Evolutionary conservation across 768 basidiomycete genomes (phyloP), one percentile per base, ranked within the genome.

Genomic region (Thelephora ganbajun): DNA sequence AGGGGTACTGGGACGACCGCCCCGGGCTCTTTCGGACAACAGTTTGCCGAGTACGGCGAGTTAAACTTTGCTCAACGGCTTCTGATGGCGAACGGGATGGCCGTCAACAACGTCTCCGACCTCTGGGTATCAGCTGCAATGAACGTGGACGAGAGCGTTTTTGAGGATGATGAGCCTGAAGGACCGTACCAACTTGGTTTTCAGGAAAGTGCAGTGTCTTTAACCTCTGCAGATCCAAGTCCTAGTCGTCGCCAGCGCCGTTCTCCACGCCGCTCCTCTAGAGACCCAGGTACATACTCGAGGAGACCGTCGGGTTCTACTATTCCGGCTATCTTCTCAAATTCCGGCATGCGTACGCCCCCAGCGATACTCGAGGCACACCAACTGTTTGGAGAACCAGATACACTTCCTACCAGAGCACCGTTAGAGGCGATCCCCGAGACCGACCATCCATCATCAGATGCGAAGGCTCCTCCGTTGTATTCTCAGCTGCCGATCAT

Each of bases 61-160:
- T 71, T 90, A 45, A 90, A 87, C 56, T 90, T 97, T 54, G 83
- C 93, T 0, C 88, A 94, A 60, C 74, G 89, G 50, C 59, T 94
- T 19, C 66, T 94, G 39, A 79, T 93, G 69, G 94, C 94, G 16
- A 96, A 96, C 63, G 92, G 96, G 64, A 86, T 90, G 55, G 84
- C 89, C 11, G 91, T 92, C 4, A 93, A 89, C 48, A 90, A 83
- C 54, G 87, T 99, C 57, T 88, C 91, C 19, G 94, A 97, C 64
- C 69, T 99, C 18, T 99, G 96, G 96, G 89, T 98, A 45, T 90
- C 91, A 4, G 86, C 93, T 16, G 96, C 94, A 5, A 89, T 94
- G 67, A 96, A 94, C 50, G 89, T 83, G 26, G 92, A 94, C 58
- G 81, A 91, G 48, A 80, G 80, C 2, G 85, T 84, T 16, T 16